Evolutionary conservation across 192 early-diverging fungal genomes (phyloP).

Genomic region (Gigaspora rosea): DNA sequence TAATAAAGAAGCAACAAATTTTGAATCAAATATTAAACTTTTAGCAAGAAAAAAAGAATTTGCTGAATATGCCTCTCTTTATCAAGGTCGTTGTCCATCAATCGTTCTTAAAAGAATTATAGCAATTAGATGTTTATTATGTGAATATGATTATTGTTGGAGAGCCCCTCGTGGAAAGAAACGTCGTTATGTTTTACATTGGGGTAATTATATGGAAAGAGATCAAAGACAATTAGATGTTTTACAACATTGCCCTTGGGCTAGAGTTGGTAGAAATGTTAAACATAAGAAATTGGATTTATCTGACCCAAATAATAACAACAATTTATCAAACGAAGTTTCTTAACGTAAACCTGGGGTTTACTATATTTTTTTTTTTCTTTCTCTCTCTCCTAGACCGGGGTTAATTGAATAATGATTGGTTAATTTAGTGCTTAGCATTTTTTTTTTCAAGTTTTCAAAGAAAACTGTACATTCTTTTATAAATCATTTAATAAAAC

Average conservation of each 20-base stretch:
- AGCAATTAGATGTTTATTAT: constrained; percentile 23
- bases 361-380: no score
- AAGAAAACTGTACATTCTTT: no score
- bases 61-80: constrained; percentile 21
- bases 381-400: no score
- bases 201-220: neutral
- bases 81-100: constrained; percentile 12
- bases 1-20: constrained; percentile 22
- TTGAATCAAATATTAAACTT: constrained; percentile 13
- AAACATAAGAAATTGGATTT: constrained; percentile 26
- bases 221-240: constrained; percentile 4
- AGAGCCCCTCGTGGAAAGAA: constrained; percentile 13
- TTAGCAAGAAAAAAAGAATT: constrained; percentile 27
- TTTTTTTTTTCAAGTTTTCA: no score
- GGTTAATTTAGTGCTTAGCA: no score
- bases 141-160: constrained; percentile 31
- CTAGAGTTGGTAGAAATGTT: constrained; percentile 21
- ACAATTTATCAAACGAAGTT: neutral
- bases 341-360: no score
- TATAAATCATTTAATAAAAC: no score
- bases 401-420: no score
- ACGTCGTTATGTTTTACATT: constrained; percentile 28
- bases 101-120: constrained; percentile 27
- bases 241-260: constrained; percentile 25
- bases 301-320: neutral